Evolutionary conservation across 2,329 filamentous ascomycete genomes (phyloP).

Genomic region (Thelonectria discophora): DNA sequence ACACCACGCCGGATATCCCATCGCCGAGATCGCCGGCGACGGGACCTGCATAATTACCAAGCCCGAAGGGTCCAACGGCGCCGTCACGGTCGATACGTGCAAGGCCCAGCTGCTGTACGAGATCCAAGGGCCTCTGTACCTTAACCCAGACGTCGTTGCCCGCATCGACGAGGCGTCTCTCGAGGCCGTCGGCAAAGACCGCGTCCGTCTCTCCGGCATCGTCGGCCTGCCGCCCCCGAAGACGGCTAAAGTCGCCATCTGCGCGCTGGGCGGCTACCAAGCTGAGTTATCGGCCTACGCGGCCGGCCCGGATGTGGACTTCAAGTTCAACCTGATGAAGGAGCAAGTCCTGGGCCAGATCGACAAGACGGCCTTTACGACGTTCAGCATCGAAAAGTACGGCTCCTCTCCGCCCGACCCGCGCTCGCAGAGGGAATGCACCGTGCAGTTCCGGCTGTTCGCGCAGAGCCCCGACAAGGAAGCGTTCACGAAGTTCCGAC

Average conservation of each 20-base stretch:
- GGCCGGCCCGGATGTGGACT: conserved; percentile 36
- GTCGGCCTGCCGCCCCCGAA: conserved; percentile 50
- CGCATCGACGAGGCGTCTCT: conserved; percentile 51
- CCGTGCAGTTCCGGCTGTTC: conserved; percentile 54
- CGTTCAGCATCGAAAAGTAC: conserved; percentile 45
- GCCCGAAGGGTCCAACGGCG: conserved; percentile 54
- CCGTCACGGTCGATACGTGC: conserved; percentile 46
- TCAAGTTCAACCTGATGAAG: conserved; percentile 43
- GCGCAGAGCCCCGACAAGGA: conserved; percentile 43
- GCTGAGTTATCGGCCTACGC: conserved; percentile 44
- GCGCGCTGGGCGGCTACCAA: conserved; percentile 50
- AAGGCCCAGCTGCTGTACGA: conserved; percentile 53
- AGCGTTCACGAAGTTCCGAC: conserved; percentile 33
- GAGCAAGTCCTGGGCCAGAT: conserved; percentile 38
- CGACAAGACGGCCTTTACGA: conserved; percentile 37
- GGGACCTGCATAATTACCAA: conserved; percentile 60
- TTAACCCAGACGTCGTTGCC: conserved; percentile 54
- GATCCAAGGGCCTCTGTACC: conserved; percentile 52
- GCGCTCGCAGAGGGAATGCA: conserved; percentile 48
- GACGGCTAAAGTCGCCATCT: conserved; percentile 52
- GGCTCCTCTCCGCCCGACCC: conserved; percentile 37
- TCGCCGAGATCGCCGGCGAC: conserved; percentile 57
- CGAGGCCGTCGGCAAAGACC: conserved; percentile 21
- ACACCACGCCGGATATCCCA: conserved; percentile 53
- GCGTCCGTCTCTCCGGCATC: conserved; percentile 48